These are phyloP conservation scores for Phoenix dactylifera DNA, from an alignment of 176 grass and related monocot species.

Conservation along the genomic window DNA sequence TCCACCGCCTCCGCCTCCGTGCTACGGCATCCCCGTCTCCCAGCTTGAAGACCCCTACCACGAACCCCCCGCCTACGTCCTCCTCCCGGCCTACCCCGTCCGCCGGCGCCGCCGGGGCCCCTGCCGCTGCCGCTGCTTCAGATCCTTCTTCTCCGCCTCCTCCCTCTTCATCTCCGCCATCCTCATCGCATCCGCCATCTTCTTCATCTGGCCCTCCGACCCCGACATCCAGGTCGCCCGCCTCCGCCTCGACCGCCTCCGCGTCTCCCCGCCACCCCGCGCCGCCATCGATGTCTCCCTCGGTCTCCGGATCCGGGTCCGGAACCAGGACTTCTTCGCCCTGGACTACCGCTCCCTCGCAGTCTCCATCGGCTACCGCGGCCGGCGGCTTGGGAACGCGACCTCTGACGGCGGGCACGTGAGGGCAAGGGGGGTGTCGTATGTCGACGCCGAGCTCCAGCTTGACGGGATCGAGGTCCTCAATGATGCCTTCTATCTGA, in stretches of 20 bases:
- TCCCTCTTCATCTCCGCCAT: neutral
- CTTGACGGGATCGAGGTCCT: conserved; percentile 10
- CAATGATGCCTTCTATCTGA: conserved; percentile 2
- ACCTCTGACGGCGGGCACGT: neutral
- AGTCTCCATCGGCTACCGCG: conserved; percentile 4
- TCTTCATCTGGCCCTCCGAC: conserved; percentile 17
- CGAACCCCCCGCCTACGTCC: neutral
- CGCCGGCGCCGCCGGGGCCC: conserved; percentile 12
- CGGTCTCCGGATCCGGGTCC: neutral
- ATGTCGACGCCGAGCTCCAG: conserved; percentile 8
- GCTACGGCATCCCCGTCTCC: too few species aligned
- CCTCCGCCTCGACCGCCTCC: conserved; percentile 7
- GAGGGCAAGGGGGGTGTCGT: conserved; percentile 6
- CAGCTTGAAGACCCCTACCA: too few species aligned
- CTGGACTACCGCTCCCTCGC: conserved; percentile 10
- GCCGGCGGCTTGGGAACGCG: neutral
- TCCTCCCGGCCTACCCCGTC: neutral
- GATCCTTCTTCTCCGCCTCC: conserved; percentile 17
- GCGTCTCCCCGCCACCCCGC: conserved; percentile 9
- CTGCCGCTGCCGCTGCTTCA: conserved; percentile 1
- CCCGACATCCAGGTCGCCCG: conserved; percentile 7
- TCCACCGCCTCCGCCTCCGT: too few species aligned
- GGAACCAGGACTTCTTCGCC: conserved; percentile 12
- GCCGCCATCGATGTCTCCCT: conserved; percentile 8
- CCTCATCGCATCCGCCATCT: neutral